These are phyloP conservation scores for Suhomyces taliae DNA, from an alignment of 1,139 yeast genomes.

Conservation along the genomic window DNA sequence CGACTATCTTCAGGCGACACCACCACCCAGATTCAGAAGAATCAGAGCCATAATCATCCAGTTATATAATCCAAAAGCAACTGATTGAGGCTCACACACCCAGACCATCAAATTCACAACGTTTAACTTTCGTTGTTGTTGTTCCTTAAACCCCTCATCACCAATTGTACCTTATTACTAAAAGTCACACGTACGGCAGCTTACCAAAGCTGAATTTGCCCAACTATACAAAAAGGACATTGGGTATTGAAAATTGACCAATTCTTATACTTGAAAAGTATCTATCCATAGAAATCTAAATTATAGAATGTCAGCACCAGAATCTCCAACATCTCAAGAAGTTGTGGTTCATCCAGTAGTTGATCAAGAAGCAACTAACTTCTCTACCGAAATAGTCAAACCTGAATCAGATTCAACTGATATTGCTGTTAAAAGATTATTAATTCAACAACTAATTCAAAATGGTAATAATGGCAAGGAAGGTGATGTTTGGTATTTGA, in stretches of 20 bases:
- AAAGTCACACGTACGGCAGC: too few species aligned
- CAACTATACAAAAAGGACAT: not conserved
- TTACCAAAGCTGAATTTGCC: not conserved
- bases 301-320: not conserved
- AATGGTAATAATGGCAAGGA: conserved; percentile 13
- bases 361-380: not conserved
- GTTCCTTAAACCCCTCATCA: too few species aligned
- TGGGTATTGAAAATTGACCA: not conserved
- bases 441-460: conserved; percentile 24
- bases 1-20: not conserved
- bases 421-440: conserved; percentile 15
- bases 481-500: conserved; percentile 40
- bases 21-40: not conserved
- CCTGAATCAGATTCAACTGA: not conserved
- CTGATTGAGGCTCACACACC: not conserved
- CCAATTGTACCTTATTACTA: too few species aligned
- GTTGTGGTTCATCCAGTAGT: not conserved
- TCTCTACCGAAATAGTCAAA: not conserved
- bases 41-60: not conserved
- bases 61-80: not conserved
- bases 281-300: not conserved
- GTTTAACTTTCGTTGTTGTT: not conserved
- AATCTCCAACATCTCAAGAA: not conserved
- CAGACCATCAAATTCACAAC: not conserved
- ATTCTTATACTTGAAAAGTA: too few species aligned